These are phyloP conservation scores for Setaria viridis DNA, from an alignment of 202 grass and related monocot species.

Conservation along the genomic window DNA sequence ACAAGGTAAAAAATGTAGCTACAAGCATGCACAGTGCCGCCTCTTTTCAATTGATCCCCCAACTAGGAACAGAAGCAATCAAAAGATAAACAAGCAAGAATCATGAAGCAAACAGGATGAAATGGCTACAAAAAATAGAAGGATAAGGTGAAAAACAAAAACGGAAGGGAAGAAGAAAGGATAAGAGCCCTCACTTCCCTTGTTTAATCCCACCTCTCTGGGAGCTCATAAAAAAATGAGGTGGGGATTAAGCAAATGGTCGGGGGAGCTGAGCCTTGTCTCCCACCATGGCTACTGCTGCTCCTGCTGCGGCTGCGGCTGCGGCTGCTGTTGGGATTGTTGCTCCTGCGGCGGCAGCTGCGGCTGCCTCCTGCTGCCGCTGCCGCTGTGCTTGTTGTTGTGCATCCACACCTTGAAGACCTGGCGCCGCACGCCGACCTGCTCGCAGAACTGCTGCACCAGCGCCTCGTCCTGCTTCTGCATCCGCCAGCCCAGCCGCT, in stretches of 20 bases:
- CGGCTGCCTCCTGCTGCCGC: slow-evolving; percentile 49
- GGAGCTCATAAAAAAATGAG: slow-evolving; percentile 47
- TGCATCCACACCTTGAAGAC: slow-evolving; percentile 95
- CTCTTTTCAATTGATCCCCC: slow-evolving; percentile 14
- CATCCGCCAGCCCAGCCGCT: slow-evolving; percentile 78
- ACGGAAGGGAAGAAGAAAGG: background rate
- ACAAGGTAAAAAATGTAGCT: slow-evolving; percentile 18
- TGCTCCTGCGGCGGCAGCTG: slow-evolving; percentile 45
- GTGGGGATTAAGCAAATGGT: slow-evolving; percentile 42
- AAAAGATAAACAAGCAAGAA: slow-evolving; percentile 34
- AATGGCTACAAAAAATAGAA: slow-evolving; percentile 39
- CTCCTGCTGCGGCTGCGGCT: slow-evolving; percentile 37
- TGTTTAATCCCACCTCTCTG: slow-evolving; percentile 39
- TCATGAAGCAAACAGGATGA: slow-evolving; percentile 31
- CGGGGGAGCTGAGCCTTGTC: slow-evolving; percentile 23
- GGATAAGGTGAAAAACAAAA: slow-evolving; percentile 26
- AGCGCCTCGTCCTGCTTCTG: slow-evolving; percentile 78
- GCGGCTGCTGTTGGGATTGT: slow-evolving; percentile 47
- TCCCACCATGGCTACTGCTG: slow-evolving; percentile 51
- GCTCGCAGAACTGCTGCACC: slow-evolving; percentile 71
- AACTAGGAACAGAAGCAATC: slow-evolving; percentile 37
- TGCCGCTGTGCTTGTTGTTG: slow-evolving; percentile 76
- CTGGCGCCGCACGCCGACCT: slow-evolving; percentile 72
- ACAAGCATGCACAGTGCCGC: slow-evolving; percentile 2
- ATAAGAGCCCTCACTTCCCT: background rate